Base-by-base conservation (phyloP, 805 yeast species). In the Vanderwaltozyma tropicalis region DNA sequence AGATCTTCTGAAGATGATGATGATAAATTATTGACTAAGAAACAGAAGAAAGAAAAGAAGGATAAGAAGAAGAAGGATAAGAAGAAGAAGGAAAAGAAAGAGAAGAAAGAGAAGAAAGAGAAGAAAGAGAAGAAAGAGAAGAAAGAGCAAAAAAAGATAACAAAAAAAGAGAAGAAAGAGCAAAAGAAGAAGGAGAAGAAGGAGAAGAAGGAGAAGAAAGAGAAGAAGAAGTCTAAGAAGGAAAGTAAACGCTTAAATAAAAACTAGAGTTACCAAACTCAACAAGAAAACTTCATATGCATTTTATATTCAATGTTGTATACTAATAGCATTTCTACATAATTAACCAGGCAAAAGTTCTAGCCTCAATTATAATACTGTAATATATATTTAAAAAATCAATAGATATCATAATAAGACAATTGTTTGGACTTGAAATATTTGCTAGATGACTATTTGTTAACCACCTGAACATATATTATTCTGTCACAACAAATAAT, bases 151-250 rank as follows among this genome's bases (percentile, higher is more conserved):
- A 46, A 47, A 30, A 41, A 47, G 14, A 46, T 46, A 35, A 44
- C 41, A 39, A 30, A 53, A 59, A 38, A 64, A 57, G 48, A 61
- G 59, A 11, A 55, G 49, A 25, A 50, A 40, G 44, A 55, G 44
- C 50, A 37, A 20, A 44, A 35, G 34, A 52, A 35, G 26, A 43
- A 34, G 28, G 40, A 45, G 43, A 36, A 41, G 39, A 49, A 53
- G 39, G 57, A 59, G 24, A 52, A 51, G 48, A 57, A 58, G 41
- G 51, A 55, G 8, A 48, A 53, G 32, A 48, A 57, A 45, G 46
- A 53, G 44, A 47, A 47, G 28, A 52, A 53, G 47, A 44, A 36
- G 37, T 24, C 49, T 41, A 43, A 29, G 10, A 31, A 31, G 19
- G 37, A 35, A 13, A 13, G n/a, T 26, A 6, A 26, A 7, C 6